phyloP scores from a whole-genome alignment of 2,329 filamentous ascomycete genomes.

The Delphinella strobiligena region DNA sequence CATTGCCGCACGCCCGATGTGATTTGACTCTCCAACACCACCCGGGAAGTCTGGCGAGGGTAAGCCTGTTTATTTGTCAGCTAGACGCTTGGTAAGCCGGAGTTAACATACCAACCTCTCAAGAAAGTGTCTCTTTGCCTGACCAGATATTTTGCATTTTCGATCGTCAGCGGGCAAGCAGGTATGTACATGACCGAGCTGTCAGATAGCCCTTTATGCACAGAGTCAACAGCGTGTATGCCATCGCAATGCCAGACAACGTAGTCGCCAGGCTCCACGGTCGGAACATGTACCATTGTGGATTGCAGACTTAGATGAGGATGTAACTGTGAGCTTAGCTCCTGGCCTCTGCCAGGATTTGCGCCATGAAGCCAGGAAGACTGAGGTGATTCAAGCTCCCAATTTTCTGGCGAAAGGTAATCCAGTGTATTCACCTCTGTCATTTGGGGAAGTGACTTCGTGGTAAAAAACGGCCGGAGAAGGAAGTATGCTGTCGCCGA shows the following conservation, averaged over 20 bases:
- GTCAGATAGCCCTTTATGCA: slow-evolving; percentile 41
- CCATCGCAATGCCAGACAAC: slow-evolving; percentile 59
- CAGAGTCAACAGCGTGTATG: slow-evolving; percentile 69
- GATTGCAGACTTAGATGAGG: no score
- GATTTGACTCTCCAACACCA: slow-evolving; percentile 47
- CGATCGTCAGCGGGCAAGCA: slow-evolving; percentile 61
- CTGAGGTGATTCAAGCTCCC: slow-evolving; percentile 43
- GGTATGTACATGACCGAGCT: slow-evolving; percentile 52
- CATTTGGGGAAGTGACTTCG: slow-evolving; percentile 27
- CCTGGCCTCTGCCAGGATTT: slow-evolving; percentile 55
- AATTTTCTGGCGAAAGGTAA: slow-evolving; percentile 45
- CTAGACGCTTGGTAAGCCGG: neutral
- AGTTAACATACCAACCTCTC: slow-evolving; percentile 28
- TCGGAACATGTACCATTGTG: slow-evolving; percentile 53
- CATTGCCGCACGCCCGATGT: slow-evolving; percentile 23
- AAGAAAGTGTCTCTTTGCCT: slow-evolving; percentile 57
- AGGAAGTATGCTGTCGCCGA: slow-evolving; percentile 70
- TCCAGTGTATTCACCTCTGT: slow-evolving; percentile 29
- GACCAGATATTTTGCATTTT: slow-evolving; percentile 56
- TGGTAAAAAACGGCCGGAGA: slow-evolving; percentile 70
- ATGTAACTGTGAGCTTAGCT: slow-evolving; percentile 51
- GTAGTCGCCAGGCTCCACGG: slow-evolving; percentile 59
- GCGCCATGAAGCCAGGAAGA: slow-evolving; percentile 59
- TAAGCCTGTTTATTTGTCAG: slow-evolving; percentile 10
- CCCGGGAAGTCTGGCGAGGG: slow-evolving; percentile 33